Conservation (phyloP, 1,284 basidiomycete genomes). For the Melampsora abietis-canadensis region DNA sequence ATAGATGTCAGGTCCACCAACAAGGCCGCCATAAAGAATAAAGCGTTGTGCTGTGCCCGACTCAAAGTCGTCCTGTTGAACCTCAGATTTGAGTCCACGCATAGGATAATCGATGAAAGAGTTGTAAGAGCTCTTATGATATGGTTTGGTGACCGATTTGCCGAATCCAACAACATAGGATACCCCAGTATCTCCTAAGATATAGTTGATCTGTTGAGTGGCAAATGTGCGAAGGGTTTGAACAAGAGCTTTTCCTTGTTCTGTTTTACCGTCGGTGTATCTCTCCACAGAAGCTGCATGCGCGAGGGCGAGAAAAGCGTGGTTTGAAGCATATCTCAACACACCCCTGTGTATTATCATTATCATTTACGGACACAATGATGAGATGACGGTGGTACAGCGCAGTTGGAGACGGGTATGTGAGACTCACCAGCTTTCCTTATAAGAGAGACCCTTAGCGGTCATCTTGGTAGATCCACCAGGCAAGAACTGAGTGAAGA, state of each 20-base stretch:
- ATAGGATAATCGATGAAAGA: slow-evolving; percentile 3
- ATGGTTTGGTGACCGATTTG: neutral
- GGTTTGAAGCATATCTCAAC: neutral
- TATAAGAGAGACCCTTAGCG: slow-evolving; percentile 2
- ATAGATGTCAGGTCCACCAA: slow-evolving; percentile 1
- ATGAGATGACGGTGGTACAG: neutral
- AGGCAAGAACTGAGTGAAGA: slow-evolving; percentile 1
- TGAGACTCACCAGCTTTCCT: slow-evolving; percentile 1
- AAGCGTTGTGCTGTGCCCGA: neutral
- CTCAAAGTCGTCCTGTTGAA: neutral
- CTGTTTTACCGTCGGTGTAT: neutral
- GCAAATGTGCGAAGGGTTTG: neutral
- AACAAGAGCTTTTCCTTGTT: neutral
- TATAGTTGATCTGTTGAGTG: slow-evolving; percentile 6
- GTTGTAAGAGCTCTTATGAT: slow-evolving; percentile 7
- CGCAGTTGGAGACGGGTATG: neutral
- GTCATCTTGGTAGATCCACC: neutral
- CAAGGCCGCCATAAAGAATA: neutral
- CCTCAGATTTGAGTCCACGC: neutral
- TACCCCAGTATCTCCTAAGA: slow-evolving; percentile 2
- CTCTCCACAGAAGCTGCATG: neutral
- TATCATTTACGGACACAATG: neutral
- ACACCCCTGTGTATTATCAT: neutral
- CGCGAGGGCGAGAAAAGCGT: neutral
- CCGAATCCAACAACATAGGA: neutral